Percentiles rank a stretch among this genome's conserved stretches.
phyloP scores from a whole-genome alignment of 768 basidiomycete genomes.

The Hemileccinum rubropunctum region DNA sequence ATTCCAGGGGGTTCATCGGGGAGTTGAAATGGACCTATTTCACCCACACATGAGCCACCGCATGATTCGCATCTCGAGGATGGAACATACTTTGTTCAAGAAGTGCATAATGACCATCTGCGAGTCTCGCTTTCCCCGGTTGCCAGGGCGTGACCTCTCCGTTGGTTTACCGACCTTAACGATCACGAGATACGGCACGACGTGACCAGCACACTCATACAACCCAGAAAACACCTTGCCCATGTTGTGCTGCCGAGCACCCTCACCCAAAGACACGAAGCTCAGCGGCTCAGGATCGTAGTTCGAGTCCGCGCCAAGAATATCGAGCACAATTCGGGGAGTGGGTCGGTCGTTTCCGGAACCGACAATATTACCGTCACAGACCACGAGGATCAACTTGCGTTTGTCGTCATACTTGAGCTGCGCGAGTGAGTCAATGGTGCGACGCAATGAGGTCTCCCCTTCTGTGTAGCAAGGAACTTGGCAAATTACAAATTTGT shows the following conservation, averaged over 20 bases:
- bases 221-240: slow-evolving; percentile 96
- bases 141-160: slow-evolving; percentile 90
- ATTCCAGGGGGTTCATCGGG: slow-evolving; percentile 93
- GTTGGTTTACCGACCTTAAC: slow-evolving; percentile 95
- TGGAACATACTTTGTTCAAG: slow-evolving; percentile 78
- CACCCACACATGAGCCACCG: background rate
- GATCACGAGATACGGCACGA: slow-evolving; percentile 91
- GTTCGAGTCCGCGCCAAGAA: slow-evolving; percentile 91
- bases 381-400: slow-evolving; percentile 88
- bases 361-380: slow-evolving; percentile 98
- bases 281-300: slow-evolving; percentile 93
- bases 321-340: slow-evolving; percentile 93
- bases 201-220: slow-evolving; percentile 92
- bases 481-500: slow-evolving; percentile 97
- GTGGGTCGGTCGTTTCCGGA: slow-evolving; percentile 96
- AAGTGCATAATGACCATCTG: slow-evolving; percentile 97
- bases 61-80: background rate
- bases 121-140: slow-evolving; percentile 97
- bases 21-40: slow-evolving; percentile 90
- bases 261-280: slow-evolving; percentile 92
- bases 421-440: slow-evolving; percentile 92
- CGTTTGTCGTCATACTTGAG: slow-evolving; percentile 99
- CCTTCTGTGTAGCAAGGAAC: slow-evolving; percentile 99
- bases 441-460: slow-evolving; percentile 75
- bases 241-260: slow-evolving; percentile 96